These are phyloP conservation scores for Ceratocystis cacaofunesta DNA, from an alignment of 2,329 filamentous ascomycete genomes.

Conservation along the genomic window DNA sequence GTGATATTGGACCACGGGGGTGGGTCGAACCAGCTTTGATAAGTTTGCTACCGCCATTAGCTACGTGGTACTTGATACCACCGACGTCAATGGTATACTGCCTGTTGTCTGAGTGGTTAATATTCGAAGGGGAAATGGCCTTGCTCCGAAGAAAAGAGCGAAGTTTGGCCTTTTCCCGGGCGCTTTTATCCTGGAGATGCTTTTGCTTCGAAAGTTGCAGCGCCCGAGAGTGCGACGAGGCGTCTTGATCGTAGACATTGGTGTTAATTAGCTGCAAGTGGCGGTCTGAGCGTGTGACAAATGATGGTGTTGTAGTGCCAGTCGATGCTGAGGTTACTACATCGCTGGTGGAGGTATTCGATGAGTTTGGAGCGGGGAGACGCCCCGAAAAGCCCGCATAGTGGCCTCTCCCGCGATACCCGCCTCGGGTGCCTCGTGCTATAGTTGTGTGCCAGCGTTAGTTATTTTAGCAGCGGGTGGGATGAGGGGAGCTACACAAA, in stretches of 20 bases:
- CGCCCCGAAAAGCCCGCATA: background rate
- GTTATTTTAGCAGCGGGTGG: background rate
- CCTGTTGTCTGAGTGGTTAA: constrained; percentile 9
- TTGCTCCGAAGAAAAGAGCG: constrained; percentile 9
- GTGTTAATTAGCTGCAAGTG: constrained; percentile 75
- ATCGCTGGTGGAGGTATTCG: constrained; percentile 19
- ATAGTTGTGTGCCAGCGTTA: constrained; percentile 7
- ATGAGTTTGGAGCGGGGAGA: constrained; percentile 21
- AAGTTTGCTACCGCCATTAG: constrained; percentile 69
- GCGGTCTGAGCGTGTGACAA: constrained; percentile 59
- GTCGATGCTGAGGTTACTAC: constrained; percentile 22
- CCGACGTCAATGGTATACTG: constrained; percentile 32
- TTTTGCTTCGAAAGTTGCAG: constrained; percentile 13
- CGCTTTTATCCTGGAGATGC: background rate
- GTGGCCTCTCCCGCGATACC: constrained; percentile 25
- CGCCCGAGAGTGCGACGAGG: constrained; percentile 23
- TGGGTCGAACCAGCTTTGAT: constrained; percentile 51
- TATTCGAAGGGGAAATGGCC: background rate
- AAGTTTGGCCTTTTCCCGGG: constrained; percentile 10
- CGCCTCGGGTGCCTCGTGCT: constrained; percentile 20
- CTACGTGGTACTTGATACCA: constrained; percentile 58
- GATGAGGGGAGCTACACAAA: constrained; percentile 14
- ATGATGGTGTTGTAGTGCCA: constrained; percentile 26
- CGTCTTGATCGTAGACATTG: constrained; percentile 31
- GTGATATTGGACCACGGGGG: background rate